Percentiles rank a stretch among this genome's conserved stretches.
phyloP scores from a whole-genome alignment of 495 filamentous ascomycete genomes.

The Cryomyces antarcticus region DNA sequence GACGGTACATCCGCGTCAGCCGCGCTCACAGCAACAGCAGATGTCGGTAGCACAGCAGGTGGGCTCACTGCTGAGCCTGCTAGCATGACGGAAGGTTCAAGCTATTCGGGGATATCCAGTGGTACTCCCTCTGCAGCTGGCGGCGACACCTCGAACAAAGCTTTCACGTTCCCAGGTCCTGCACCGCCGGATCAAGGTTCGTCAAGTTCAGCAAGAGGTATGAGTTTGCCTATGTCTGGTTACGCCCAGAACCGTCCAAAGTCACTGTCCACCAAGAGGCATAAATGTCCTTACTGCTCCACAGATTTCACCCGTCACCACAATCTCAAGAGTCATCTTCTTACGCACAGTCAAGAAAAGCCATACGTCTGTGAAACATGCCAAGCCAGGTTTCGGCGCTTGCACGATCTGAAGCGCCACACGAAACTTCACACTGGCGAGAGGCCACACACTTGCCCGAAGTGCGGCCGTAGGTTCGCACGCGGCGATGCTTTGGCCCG shows the following conservation, averaged over 20 bases:
- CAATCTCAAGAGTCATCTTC: slow-evolving; percentile 94
- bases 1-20: slow-evolving; percentile 17
- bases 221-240: slow-evolving; percentile 56
- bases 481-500: slow-evolving; percentile 86
- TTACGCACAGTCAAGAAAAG: slow-evolving; percentile 97
- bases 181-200: slow-evolving; percentile 18
- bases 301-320: slow-evolving; percentile 96
- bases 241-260: slow-evolving; percentile 39
- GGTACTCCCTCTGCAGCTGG: slow-evolving; percentile 5
- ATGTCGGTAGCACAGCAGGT: slow-evolving; percentile 12
- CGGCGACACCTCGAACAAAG: slow-evolving; percentile 12
- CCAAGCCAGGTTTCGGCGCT: slow-evolving; percentile 67
- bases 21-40: slow-evolving; percentile 26
- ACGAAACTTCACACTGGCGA: slow-evolving; percentile 93
- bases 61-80: slow-evolving; percentile 8
- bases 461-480: slow-evolving; percentile 85
- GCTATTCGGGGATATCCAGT: not conserved
- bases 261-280: slow-evolving; percentile 67
- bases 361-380: slow-evolving; percentile 84
- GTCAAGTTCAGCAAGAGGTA: slow-evolving; percentile 36
- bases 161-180: slow-evolving; percentile 22
- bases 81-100: slow-evolving; percentile 7
- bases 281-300: slow-evolving; percentile 88
- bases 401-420: slow-evolving; percentile 93
- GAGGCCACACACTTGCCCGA: slow-evolving; percentile 80